phyloP scores from a whole-genome alignment of 2,329 filamentous ascomycete genomes.

The Mycosphaerella sp. region DNA sequence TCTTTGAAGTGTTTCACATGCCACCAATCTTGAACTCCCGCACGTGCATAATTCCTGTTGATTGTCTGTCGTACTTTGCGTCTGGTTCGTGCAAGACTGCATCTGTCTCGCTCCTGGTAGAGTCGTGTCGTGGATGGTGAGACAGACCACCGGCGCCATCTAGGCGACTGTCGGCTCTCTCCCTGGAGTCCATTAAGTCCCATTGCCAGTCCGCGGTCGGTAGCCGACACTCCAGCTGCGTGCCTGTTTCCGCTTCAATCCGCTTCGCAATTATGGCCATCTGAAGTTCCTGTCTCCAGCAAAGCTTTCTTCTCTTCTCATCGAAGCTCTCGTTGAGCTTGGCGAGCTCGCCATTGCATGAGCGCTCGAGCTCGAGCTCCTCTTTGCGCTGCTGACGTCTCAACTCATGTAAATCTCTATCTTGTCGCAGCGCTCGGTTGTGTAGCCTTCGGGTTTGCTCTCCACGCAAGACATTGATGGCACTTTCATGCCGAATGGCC shows the following conservation, averaged over 20 bases:
- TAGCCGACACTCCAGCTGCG: slow-evolving; percentile 6
- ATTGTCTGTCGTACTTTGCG: slow-evolving; percentile 1
- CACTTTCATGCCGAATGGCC: slow-evolving; percentile 39
- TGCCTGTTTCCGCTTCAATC: slow-evolving; percentile 15
- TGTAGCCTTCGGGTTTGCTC: slow-evolving; percentile 39
- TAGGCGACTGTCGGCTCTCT: not conserved
- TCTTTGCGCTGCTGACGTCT: slow-evolving; percentile 32
- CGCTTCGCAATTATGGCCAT: slow-evolving; percentile 36
- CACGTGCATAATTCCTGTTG: slow-evolving; percentile 3
- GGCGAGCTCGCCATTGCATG: slow-evolving; percentile 20
- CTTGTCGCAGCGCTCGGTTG: slow-evolving; percentile 35
- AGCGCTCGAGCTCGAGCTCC: slow-evolving; percentile 31
- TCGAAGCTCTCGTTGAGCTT: slow-evolving; percentile 26
- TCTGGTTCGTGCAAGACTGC: slow-evolving; percentile 1
- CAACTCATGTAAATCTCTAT: slow-evolving; percentile 35
- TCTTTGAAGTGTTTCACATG: not conserved
- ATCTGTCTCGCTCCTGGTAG: slow-evolving; percentile 1
- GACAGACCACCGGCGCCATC: not conserved
- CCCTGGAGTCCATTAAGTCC: not conserved
- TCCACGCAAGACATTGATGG: slow-evolving; percentile 43
- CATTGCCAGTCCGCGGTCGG: slow-evolving; percentile 16
- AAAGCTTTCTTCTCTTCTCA: slow-evolving; percentile 31
- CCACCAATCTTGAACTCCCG: slow-evolving; percentile 11
- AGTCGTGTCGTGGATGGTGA: slow-evolving; percentile 5
- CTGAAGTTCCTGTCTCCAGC: slow-evolving; percentile 37